A percentile compares a stretch with the other conserved stretches of the same genome.
Evolutionary conservation across 495 filamentous ascomycete genomes (phyloP).

Genomic region (Xylaria bambusicola): DNA sequence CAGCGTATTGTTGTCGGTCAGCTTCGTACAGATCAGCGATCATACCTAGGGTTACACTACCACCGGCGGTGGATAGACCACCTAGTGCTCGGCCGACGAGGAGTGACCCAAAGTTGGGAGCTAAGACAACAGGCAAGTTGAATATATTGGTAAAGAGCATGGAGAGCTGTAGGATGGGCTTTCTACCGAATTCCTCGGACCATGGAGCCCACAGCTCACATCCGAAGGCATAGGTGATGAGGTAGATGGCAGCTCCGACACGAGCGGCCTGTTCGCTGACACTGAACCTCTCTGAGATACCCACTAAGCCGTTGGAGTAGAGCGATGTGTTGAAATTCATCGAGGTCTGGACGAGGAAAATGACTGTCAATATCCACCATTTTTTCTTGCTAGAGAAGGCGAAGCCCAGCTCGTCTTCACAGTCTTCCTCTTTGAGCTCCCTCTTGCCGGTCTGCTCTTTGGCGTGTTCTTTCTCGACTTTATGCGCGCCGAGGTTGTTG

Average conservation of each 20-base stretch:
- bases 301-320: constrained; percentile 65
- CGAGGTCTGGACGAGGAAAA: constrained; percentile 76
- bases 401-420: constrained; percentile 67
- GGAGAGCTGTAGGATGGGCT: constrained; percentile 70
- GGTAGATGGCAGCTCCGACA: constrained; percentile 68
- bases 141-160: constrained; percentile 74
- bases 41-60: constrained; percentile 81
- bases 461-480: constrained; percentile 25
- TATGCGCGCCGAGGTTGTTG: not conserved
- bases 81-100: constrained; percentile 68
- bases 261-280: constrained; percentile 68
- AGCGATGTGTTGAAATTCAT: constrained; percentile 86
- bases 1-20: constrained; percentile 71
- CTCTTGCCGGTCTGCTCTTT: constrained; percentile 39
- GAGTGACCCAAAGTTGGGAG: constrained; percentile 69
- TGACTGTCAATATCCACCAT: constrained; percentile 72
- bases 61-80: constrained; percentile 72
- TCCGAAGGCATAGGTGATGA: constrained; percentile 75
- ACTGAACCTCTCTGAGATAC: constrained; percentile 62
- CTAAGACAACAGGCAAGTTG: constrained; percentile 71
- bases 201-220: constrained; percentile 84
- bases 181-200: constrained; percentile 76
- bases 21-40: constrained; percentile 78
- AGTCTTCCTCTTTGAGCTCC: constrained; percentile 66
- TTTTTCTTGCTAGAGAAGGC: constrained; percentile 66